A percentile compares a stretch with the other conserved stretches of the same genome.
Conservation (phyloP, 176 grass and related monocot species). For the Rhynchospora tenuis region DNA sequence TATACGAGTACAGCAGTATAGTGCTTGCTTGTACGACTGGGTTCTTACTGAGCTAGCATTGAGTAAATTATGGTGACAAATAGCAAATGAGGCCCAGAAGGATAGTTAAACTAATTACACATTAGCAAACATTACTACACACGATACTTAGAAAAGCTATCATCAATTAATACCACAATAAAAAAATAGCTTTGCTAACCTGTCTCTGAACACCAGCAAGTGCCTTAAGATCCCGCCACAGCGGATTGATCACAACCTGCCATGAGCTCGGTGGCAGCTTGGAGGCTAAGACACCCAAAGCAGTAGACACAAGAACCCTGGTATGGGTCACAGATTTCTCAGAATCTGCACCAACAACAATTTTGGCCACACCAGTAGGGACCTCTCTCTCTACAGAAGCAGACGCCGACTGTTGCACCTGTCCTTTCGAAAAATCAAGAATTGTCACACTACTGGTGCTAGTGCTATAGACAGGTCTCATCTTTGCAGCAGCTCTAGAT, state of each 20-base stretch:
- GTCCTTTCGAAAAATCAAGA: slow-evolving; percentile 52
- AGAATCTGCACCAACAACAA: slow-evolving; percentile 78
- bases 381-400: slow-evolving; percentile 10
- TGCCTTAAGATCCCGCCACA: slow-evolving; percentile 61
- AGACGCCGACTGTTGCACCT: background rate
- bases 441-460: slow-evolving; percentile 36
- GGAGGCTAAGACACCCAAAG: slow-evolving; percentile 84
- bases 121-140: background rate
- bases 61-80: background rate
- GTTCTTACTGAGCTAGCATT: background rate
- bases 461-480: slow-evolving; percentile 47
- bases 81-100: background rate
- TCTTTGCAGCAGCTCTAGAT: slow-evolving; percentile 93
- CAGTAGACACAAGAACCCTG: slow-evolving; percentile 74
- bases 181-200: slow-evolving; percentile 30
- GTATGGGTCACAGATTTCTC: slow-evolving; percentile 96
- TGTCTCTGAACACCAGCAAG: slow-evolving; percentile 94
- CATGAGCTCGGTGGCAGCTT: slow-evolving; percentile 67
- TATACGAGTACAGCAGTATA: background rate
- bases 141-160: background rate
- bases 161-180: background rate
- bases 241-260: slow-evolving; percentile 66
- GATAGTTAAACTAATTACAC: background rate
- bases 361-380: slow-evolving; percentile 42
- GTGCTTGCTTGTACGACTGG: background rate